Evolutionary conservation across 331 rosid genomes (phyloP).

Genomic region (Malus hybrid): DNA sequence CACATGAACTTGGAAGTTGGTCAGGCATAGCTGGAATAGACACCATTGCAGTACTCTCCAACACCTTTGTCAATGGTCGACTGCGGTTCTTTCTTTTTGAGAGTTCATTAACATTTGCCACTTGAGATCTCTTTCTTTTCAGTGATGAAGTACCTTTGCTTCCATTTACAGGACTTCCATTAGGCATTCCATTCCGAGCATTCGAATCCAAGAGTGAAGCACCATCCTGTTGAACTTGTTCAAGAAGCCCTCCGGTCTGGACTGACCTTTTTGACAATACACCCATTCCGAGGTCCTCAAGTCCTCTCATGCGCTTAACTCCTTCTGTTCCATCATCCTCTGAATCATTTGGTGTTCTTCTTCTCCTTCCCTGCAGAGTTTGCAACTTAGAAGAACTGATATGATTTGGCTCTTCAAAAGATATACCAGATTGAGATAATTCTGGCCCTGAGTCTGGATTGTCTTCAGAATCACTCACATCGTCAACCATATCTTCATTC

Average conservation of each 20-base stretch:
- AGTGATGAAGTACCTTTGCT: constrained; percentile 36
- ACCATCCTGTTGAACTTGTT: constrained; percentile 47
- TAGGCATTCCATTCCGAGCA: constrained; percentile 30
- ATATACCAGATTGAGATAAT: constrained; percentile 82
- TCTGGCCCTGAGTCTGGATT: constrained; percentile 72
- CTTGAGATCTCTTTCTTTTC: constrained; percentile 79
- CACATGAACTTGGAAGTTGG: constrained; percentile 54
- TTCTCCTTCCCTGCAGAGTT: constrained; percentile 65
- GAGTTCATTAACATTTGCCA: constrained; percentile 52
- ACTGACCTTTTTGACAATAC: constrained; percentile 50
- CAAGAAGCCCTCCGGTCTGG: constrained; percentile 41
- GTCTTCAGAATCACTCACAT: constrained; percentile 57
- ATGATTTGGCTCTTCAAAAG: constrained; percentile 85
- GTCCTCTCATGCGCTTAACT: constrained; percentile 95
- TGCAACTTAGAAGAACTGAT: constrained; percentile 61
- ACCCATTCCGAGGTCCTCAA: constrained; percentile 80
- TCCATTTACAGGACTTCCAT: constrained; percentile 59
- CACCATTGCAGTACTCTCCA: constrained; percentile 85
- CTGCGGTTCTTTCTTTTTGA: constrained; percentile 67
- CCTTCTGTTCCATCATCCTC: constrained; percentile 99
- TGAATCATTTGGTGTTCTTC: constrained; percentile 92
- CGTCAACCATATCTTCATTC: constrained; percentile 37
- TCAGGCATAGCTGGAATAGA: constrained; percentile 63
- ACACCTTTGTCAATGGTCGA: constrained; percentile 75
- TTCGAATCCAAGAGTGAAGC: constrained; percentile 45